Base-by-base conservation (phyloP, 2,329 filamentous ascomycete species). In the Aspergillus sp. region DNA sequence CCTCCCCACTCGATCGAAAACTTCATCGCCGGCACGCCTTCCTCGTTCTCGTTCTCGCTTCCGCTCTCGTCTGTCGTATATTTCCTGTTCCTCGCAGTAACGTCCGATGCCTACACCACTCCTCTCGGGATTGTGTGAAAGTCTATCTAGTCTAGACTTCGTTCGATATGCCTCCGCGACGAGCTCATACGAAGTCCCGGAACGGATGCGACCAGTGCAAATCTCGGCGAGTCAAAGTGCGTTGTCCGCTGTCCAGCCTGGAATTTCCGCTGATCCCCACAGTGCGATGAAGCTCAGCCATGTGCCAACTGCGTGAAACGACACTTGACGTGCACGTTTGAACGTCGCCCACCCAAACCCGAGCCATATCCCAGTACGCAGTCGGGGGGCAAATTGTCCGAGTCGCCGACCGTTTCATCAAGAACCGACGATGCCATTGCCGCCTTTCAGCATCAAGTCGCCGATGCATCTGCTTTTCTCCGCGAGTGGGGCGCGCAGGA, bases 171-270 rank as follows among this genome's bases (percentile, higher is more conserved):
- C 66, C 67, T 10, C 64, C 69, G 11, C 64, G 69, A 8, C 64
- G 70, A 57, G 59, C 67, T 10, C 70, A 71, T 57, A 63, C 61
- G 11, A 72, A 72, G 49, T 70, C 68, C 3, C 67, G 70, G 7
- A 71, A 71, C 48, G 70, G 70, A 2, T 72, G 69, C 49, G 64
- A 65, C 3, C 62, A 66, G 36, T 72, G 70, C 51, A 72, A 72
- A 30, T 19, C 44, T 5, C 58, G 69, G 15, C 54, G 68, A 36
- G 61, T 72, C 2, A 71, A 71, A 62, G 69, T 69, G 44, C 48
- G 54, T 63, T n/a, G 21, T 6, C 15, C 8, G 17, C 13, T 30
- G 15, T 6, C 19, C 5, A 10, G 19, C 10, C 47, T 8, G n/a
- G 36, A 13, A 11, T 25, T 25, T 25, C n/a, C 5, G 48, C 44